Base-by-base conservation (phyloP, 2,329 filamentous ascomycete species). In the Zelopaecilomyces penicillatus region DNA sequence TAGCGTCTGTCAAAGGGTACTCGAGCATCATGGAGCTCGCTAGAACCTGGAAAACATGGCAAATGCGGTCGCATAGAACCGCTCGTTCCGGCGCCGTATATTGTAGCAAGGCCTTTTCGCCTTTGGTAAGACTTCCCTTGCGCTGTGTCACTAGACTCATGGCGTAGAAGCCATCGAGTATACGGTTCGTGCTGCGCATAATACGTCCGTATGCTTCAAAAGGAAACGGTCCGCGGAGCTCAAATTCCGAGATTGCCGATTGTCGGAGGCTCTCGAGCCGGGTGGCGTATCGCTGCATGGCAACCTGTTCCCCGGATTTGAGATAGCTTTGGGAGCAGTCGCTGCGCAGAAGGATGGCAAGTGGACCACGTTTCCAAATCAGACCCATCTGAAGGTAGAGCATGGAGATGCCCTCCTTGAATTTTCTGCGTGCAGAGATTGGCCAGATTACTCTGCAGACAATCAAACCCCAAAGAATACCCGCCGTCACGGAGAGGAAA, bases 331-430 rank as follows among this genome's bases (percentile, higher is more conserved):
- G 68, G 4, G 70, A 68, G 48, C 65, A 67, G 54, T 75, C 69
- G 44, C 71, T 76, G 43, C 80, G 75, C 1, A 81, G 68, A 47
- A 94, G 74, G 7, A 82, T 80, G 4, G 85, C 82, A n/a, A 95
- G 69, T 0, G 90, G 90, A 6, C 93, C 88, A 32, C 88, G 79
- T 64, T 88, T 91, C 90, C 90, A 96, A 52, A 95, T 88, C 30
- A 96, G 72, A 6, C 87, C 85, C 83, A 96, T 90, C 43, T 91
- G 85, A 5, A 96, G 74, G 77, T 89, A 95, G 9, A 96, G 71
- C 29, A 94, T 70, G 30, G 85, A 86, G 5, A 95, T 73, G 2
- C 88, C 88, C 54, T 91, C 82, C 61, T 91, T 89, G 56, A 95
- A 80, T 61, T 93, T 93, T 44, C 74, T 73, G 41, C 90, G 78